These are phyloP conservation scores for Suillus hirtellus DNA, from an alignment of 768 basidiomycete genomes.

Conservation along the genomic window DNA sequence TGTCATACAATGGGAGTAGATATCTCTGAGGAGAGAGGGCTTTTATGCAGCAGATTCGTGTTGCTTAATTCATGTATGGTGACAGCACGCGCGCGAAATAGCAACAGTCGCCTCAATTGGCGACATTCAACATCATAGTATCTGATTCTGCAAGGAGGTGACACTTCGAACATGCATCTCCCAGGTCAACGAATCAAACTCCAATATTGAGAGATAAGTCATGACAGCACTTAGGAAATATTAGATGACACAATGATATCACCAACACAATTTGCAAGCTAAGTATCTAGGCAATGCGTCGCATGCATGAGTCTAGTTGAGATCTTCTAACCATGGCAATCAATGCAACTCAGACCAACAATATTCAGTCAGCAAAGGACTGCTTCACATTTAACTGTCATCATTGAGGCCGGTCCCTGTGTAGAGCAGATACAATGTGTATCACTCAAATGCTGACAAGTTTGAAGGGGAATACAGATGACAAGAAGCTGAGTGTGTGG, in stretches of 20 bases:
- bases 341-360: too few species aligned
- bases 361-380: too few species aligned
- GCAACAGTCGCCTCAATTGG: background rate
- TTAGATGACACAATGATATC: background rate
- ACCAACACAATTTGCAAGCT: too few species aligned
- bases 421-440: background rate
- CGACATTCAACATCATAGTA: background rate
- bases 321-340: too few species aligned
- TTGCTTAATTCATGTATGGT: background rate
- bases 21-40: background rate
- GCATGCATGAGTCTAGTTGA: too few species aligned
- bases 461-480: background rate
- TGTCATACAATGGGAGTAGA: conserved; percentile 80
- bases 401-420: too few species aligned
- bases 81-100: background rate
- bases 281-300: too few species aligned
- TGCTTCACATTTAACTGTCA: too few species aligned
- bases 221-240: background rate
- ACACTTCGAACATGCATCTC: background rate
- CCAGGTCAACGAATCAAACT: background rate
- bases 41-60: background rate
- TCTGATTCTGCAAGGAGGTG: background rate
- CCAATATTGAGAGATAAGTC: background rate
- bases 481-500: background rate
- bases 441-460: background rate